Evolutionary conservation across 306 rosid genomes (phyloP), one percentile per base, ranked within the genome.

Genomic region (Cucumis melo): DNA sequence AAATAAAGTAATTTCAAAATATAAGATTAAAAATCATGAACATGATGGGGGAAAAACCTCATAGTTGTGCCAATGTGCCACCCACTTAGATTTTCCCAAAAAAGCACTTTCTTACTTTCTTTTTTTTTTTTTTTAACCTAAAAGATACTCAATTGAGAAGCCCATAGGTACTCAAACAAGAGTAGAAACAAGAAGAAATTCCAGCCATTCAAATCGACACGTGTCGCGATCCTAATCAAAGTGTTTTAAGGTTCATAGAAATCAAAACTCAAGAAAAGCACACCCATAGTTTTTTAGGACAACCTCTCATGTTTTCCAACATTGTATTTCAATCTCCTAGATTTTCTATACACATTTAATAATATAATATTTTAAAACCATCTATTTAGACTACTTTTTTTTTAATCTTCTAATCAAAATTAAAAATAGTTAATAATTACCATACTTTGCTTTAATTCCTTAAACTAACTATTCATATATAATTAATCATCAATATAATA

Each of bases 201-300:
- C 8, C 73, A 39, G 53, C 73, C 73, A 10, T 66, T 66, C 73
- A 39, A 66, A 10, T 66, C 5, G 19, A 19, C 54, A 66, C 73
- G 54, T 66, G 73, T 66, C 7, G 17, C 5, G n/a, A 66, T 66
- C 73, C 2, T 8, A 11, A 8, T 8, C 27, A 38, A 36, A 17
- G 48, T 66, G 29, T 27, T 27, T 66, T 11, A 7, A 39, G 17
- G 73, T 65, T 39, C 73, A 65, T 39, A 65, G 73, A 38, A 38
- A 38, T 38, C 7, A 38, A 38, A 17, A 17, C 32, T 4, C 27
- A 44, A 44, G n/a, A 44, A 63, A 68, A 44, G 53, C 15, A 70
- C 75, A 70, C 75, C 75, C 75, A 70, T 70, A 13, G 75, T 70
- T 70, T 70, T 70, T 70, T 23, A 70, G 75, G 39, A 70, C 58